These are phyloP conservation scores for Calonectria multiphialidica DNA, from an alignment of 2,329 filamentous ascomycete species.

Conservation along the genomic window DNA sequence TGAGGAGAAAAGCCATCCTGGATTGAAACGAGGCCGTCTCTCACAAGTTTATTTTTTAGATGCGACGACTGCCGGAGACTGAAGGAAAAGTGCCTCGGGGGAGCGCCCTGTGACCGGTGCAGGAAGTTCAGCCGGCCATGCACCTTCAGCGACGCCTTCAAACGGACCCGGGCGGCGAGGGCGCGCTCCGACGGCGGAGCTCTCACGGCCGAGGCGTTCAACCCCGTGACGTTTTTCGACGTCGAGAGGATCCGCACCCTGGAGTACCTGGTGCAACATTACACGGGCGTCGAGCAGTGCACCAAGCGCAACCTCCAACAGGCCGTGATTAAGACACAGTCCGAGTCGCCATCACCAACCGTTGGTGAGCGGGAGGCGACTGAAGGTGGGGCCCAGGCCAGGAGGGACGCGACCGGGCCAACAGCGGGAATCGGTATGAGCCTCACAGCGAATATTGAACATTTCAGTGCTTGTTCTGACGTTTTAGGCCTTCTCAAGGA, in stretches of 20 bases:
- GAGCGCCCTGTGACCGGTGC: conserved; percentile 66
- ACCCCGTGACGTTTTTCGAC: conserved; percentile 9
- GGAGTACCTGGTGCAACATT: not conserved
- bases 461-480: not conserved
- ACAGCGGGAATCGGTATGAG: not conserved
- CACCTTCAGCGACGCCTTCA: conserved; percentile 8
- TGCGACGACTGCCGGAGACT: conserved; percentile 66
- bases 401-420: not conserved
- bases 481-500: not conserved
- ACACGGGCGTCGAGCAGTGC: not conserved
- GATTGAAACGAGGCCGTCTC: not conserved
- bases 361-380: not conserved
- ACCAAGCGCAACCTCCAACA: not conserved
- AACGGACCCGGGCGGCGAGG: not conserved
- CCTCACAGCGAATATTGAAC: not conserved
- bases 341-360: not conserved
- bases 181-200: not conserved
- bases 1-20: not conserved
- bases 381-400: not conserved
- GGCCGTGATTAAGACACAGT: not conserved
- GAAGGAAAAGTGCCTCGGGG: conserved; percentile 69
- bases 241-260: conserved; percentile 1
- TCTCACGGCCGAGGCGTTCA: not conserved
- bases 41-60: conserved; percentile 43
- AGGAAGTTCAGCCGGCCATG: conserved; percentile 55